These are phyloP conservation scores for Millerago galiae DNA, from an alignment of 805 yeast species.

Conservation along the genomic window DNA sequence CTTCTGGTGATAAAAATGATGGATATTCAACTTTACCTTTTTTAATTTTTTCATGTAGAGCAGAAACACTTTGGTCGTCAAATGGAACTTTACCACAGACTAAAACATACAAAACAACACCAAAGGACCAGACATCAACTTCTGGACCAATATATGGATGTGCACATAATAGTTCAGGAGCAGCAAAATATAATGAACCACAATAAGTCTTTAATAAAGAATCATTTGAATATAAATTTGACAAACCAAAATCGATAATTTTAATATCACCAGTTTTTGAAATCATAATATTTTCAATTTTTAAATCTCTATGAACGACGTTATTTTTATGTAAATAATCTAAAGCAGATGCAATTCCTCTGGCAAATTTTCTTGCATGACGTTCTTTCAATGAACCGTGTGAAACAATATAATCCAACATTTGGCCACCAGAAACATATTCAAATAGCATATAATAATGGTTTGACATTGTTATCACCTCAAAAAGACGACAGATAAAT, in stretches of 20 bases:
- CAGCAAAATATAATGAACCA: constrained; percentile 96
- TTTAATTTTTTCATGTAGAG: constrained; percentile 89
- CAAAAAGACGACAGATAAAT: constrained; percentile 83
- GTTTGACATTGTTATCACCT: constrained; percentile 92
- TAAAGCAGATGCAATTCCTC: constrained; percentile 90
- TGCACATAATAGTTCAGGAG: constrained; percentile 92
- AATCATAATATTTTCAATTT: constrained; percentile 93
- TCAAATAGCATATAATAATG: constrained; percentile 97
- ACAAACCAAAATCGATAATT: constrained; percentile 92
- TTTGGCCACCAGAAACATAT: constrained; percentile 94
- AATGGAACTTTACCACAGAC: constrained; percentile 98
- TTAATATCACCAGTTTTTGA: constrained; percentile 90
- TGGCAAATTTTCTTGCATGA: constrained; percentile 89
- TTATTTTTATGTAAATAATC: constrained; percentile 92
- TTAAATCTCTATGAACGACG: constrained; percentile 94
- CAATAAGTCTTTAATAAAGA: constrained; percentile 85
- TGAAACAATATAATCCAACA: constrained; percentile 93
- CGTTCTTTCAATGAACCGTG: constrained; percentile 93
- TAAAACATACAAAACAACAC: constrained; percentile 88
- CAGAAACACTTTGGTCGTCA: constrained; percentile 90
- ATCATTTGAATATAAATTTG: constrained; percentile 73
- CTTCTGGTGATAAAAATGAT: constrained; percentile 67
- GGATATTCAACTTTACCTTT: constrained; percentile 92
- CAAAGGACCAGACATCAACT: constrained; percentile 97
- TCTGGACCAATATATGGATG: constrained; percentile 94